Base-by-base conservation (phyloP, 1,284 basidiomycete genomes). In the Phellopilus nigrolimitatus region DNA sequence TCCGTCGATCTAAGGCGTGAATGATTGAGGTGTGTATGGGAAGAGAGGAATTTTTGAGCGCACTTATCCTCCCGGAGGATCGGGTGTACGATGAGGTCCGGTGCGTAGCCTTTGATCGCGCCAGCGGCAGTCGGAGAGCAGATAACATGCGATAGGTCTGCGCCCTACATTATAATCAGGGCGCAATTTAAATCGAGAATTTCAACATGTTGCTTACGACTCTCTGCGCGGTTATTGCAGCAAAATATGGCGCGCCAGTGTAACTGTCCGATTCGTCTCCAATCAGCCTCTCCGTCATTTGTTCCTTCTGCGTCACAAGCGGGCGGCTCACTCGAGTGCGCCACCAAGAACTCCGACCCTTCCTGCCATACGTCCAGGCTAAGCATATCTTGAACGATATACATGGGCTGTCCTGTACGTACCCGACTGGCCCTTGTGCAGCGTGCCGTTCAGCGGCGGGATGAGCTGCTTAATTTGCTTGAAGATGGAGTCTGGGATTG, bases 361-460 rank as follows among this genome's bases (percentile, higher is more conserved):
- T 36, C 91, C 90, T 83, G 25, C 38, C 34, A 37, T 21, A 9
- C 52, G n/a, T 39, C 24, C 52, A 49, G 25, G 45, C 56, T 47
- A 50, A 54, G 15, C 7, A 28, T 22, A n/a, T 2, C 42, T 42
- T 49, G 37, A 46, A 22, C 9, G 37, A 34, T 17, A 48, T 43
- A 37, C 10, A 44, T 49, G 22, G 27, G 8, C 27, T 19, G 27
- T 49, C 30, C 8, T 19, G 21, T 36, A 67, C 72, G 58, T 55
- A 79, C 93, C 94, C 49, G 93, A 95, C 73, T 98, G 95, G 9
- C 95, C 95, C 66, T 99, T 99, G 73, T 97, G 93, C 31, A 97
- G 72, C 40, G 84, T 80, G 2, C 85, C 82, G 61, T 88, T 80
- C 13, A 95, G 76, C 34, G 92, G 91, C 0, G 92, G 92, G 55